Percentiles rank a stretch among this genome's conserved stretches.
phyloP scores from a whole-genome alignment of 495 filamentous ascomycete genomes.

The Xylaria palmicola region DNA sequence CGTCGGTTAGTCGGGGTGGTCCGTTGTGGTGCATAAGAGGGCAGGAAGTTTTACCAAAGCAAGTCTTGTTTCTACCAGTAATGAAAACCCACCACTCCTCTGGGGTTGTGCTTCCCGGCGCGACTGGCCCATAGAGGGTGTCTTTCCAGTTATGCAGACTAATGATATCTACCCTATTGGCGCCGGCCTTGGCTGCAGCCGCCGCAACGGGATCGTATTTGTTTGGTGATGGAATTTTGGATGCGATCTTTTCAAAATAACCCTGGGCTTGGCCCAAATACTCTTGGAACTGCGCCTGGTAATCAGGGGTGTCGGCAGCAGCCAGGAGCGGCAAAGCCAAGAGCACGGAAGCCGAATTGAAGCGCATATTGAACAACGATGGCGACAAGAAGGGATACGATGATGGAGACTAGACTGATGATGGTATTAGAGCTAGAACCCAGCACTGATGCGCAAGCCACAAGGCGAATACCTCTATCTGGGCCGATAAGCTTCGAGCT shows the following conservation, averaged over 20 bases:
- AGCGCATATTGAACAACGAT: slow-evolving; percentile 58
- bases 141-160: slow-evolving; percentile 71
- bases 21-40: not conserved
- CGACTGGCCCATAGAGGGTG: slow-evolving; percentile 61
- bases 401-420: not conserved
- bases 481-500: not conserved
- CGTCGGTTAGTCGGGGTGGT: not conserved
- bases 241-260: slow-evolving; percentile 61
- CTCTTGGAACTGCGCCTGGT: slow-evolving; percentile 69
- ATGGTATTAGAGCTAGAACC: slow-evolving; percentile 12
- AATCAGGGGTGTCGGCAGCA: slow-evolving; percentile 56
- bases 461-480: not conserved
- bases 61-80: slow-evolving; percentile 85
- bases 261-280: slow-evolving; percentile 58
- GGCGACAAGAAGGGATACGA: not conserved
- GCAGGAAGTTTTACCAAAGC: slow-evolving; percentile 57
- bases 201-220: slow-evolving; percentile 40
- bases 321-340: slow-evolving; percentile 70
- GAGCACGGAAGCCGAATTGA: slow-evolving; percentile 57
- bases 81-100: slow-evolving; percentile 82
- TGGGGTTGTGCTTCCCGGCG: slow-evolving; percentile 51
- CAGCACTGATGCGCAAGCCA: not conserved
- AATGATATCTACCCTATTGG: slow-evolving; percentile 56
- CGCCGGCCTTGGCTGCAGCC: slow-evolving; percentile 32
- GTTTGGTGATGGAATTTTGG: slow-evolving; percentile 55